Evolutionary conservation across 495 filamentous ascomycete species (phyloP).

Genomic region (Daldinia decipiens): DNA sequence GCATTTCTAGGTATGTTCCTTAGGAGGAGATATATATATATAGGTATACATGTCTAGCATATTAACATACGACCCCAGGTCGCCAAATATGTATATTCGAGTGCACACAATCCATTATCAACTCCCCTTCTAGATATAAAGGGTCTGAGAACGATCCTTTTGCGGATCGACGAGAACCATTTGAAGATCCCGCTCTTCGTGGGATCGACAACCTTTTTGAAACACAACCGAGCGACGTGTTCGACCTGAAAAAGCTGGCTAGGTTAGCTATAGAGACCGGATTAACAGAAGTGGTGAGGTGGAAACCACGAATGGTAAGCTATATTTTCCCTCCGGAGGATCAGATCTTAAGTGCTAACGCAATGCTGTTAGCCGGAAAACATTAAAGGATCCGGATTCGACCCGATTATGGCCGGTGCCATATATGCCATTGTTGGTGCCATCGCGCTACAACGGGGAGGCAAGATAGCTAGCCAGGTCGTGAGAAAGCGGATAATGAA

Average conservation of each 20-base stretch:
- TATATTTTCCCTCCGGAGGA: not conserved
- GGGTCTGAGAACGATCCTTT: conserved; percentile 52
- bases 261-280: conserved; percentile 74
- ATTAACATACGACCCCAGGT: conserved; percentile 53
- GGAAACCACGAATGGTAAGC: conserved; percentile 84
- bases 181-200: conserved; percentile 75
- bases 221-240: conserved; percentile 63
- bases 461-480: conserved; percentile 76
- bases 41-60: not conserved
- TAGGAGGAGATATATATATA: not conserved
- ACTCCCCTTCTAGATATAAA: conserved; percentile 46
- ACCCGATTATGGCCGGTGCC: conserved; percentile 75
- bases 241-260: conserved; percentile 69
- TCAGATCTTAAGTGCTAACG: conserved; percentile 22
- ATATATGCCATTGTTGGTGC: conserved; percentile 90
- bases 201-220: conserved; percentile 73
- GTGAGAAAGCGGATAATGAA: conserved; percentile 80
- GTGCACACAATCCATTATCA: conserved; percentile 75
- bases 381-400: conserved; percentile 74
- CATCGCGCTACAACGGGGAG: conserved; percentile 84
- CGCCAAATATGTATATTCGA: conserved; percentile 84
- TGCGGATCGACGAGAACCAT: conserved; percentile 67
- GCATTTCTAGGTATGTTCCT: conserved; percentile 80
- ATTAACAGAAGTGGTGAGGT: conserved; percentile 77
- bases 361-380: conserved; percentile 69